phyloP scores from a whole-genome alignment of 768 basidiomycete species.

The Kwoniella dejecticola region DNA sequence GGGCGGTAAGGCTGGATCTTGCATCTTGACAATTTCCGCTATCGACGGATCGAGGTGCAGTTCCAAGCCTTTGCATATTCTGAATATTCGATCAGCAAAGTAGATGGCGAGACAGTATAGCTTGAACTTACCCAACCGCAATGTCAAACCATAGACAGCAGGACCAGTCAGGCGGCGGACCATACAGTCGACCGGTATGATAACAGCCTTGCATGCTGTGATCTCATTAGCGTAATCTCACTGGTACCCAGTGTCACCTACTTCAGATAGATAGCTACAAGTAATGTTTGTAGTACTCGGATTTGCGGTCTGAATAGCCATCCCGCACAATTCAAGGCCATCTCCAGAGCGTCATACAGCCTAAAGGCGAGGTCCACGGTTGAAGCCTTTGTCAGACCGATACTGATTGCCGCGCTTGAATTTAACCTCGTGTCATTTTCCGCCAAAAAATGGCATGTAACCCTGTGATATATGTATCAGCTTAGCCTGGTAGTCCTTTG shows the following conservation, averaged over 20 bases:
- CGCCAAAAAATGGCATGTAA: background rate
- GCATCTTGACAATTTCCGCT: background rate
- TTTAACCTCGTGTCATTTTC: background rate
- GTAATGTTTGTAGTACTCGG: background rate
- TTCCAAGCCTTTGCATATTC: constrained; percentile 5
- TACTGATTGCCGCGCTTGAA: background rate
- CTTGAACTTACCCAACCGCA: constrained; percentile 14
- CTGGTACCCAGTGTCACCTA: background rate
- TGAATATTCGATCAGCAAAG: background rate
- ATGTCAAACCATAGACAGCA: constrained; percentile 12
- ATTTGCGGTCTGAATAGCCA: constrained; percentile 11
- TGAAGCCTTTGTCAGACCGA: background rate
- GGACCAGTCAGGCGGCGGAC: constrained; percentile 3
- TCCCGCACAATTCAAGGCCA: background rate
- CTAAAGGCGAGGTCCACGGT: background rate
- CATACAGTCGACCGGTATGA: background rate
- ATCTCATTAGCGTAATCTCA: background rate
- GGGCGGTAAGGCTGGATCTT: constrained; percentile 16
- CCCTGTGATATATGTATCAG: too few species aligned
- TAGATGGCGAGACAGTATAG: too few species aligned
- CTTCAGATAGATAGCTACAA: background rate
- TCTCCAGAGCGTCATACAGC: constrained; percentile 8
- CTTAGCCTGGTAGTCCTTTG: too few species aligned
- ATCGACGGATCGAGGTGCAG: background rate
- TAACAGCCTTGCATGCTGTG: constrained; percentile 15